Conservation (phyloP, 1,284 basidiomycete genomes). For the Sporisorium reilianum region DNA sequence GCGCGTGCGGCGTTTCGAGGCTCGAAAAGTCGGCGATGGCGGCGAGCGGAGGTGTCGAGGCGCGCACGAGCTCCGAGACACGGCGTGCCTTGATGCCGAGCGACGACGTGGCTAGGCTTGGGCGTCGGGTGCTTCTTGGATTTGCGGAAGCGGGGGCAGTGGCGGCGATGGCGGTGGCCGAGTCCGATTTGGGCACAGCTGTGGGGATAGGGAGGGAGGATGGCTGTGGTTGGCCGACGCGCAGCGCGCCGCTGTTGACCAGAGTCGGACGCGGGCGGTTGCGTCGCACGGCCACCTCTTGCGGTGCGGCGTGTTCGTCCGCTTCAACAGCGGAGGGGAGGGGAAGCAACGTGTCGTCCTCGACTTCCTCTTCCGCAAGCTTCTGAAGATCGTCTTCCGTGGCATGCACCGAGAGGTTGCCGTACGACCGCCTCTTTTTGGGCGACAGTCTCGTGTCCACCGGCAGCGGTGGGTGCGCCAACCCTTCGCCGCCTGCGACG, state of each 20-base stretch:
- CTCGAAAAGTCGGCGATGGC: slow-evolving; percentile 30
- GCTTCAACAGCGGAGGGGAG: slow-evolving; percentile 5
- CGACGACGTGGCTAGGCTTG: slow-evolving; percentile 35
- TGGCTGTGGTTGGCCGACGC: neutral
- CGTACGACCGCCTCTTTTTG: slow-evolving; percentile 47
- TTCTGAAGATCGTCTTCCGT: slow-evolving; percentile 4
- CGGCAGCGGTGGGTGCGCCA: slow-evolving; percentile 26
- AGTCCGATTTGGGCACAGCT: slow-evolving; percentile 1
- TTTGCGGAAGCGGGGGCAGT: neutral
- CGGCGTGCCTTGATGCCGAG: slow-evolving; percentile 47
- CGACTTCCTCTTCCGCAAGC: slow-evolving; percentile 5
- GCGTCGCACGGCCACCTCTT: slow-evolving; percentile 16
- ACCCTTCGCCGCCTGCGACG: slow-evolving; percentile 4
- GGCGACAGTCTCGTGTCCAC: slow-evolving; percentile 31
- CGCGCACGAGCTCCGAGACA: slow-evolving; percentile 44
- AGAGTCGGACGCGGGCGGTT: slow-evolving; percentile 37
- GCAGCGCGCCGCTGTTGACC: slow-evolving; percentile 49
- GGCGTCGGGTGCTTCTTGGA: slow-evolving; percentile 8
- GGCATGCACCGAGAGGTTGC: slow-evolving; percentile 42
- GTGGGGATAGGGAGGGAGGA: slow-evolving; percentile 12
- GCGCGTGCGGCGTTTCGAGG: slow-evolving; percentile 29
- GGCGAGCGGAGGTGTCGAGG: slow-evolving; percentile 38
- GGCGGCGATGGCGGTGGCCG: neutral
- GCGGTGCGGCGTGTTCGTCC: slow-evolving; percentile 2
- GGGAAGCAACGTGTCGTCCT: slow-evolving; percentile 29